Conservation (phyloP, 805 yeast genomes). For the Saturnispora gosingensis region DNA sequence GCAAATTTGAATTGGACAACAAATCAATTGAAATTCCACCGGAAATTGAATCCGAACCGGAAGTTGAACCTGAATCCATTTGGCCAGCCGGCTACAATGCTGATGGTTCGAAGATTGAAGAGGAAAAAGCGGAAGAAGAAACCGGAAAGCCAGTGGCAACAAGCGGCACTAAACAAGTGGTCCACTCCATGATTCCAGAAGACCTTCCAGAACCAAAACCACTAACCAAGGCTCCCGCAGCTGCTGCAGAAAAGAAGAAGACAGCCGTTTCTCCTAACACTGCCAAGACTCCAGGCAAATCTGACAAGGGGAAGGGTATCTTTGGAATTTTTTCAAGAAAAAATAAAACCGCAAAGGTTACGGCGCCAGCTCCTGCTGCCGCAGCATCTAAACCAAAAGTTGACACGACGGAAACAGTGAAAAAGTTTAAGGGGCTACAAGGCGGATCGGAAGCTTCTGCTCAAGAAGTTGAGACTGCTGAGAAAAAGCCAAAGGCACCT, state of each 20-base stretch:
- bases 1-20: conserved; percentile 23
- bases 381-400: background rate
- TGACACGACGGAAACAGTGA: conserved; percentile 4
- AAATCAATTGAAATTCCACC: conserved; percentile 20
- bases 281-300: conserved; percentile 9
- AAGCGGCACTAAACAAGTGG: conserved; percentile 9
- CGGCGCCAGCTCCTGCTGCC: background rate
- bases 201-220: background rate
- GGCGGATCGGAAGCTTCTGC: conserved; percentile 24
- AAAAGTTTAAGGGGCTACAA: conserved; percentile 13
- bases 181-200: conserved; percentile 9
- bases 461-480: background rate
- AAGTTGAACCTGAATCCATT: conserved; percentile 15
- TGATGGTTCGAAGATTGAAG: conserved; percentile 23
- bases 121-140: conserved; percentile 28
- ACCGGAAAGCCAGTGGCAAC: conserved; percentile 20
- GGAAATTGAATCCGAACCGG: conserved; percentile 21
- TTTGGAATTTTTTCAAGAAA: conserved; percentile 8
- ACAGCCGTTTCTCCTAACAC: conserved; percentile 8
- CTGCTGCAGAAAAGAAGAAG: background rate
- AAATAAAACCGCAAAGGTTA: background rate
- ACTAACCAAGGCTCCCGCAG: background rate
- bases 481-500: conserved; percentile 6
- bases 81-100: conserved; percentile 15
- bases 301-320: conserved; percentile 7